These are phyloP conservation scores for Naegleria lovaniensis DNA, from an alignment of 208 protist genomes.

Conservation along the genomic window DNA sequence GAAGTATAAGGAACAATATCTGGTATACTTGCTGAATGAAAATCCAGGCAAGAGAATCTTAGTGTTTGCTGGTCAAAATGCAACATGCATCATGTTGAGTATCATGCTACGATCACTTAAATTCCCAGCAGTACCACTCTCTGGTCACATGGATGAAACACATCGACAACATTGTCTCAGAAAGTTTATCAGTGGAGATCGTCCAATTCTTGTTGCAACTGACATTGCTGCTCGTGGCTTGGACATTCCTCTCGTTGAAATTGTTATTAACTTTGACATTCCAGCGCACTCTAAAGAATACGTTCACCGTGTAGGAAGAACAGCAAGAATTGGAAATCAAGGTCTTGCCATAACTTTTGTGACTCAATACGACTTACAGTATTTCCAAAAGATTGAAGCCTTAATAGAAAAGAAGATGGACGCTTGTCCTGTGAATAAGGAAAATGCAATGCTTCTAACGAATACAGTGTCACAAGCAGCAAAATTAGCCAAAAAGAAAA, in stretches of 20 bases:
- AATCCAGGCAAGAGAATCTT: constrained; percentile 57
- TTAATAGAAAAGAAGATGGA: constrained; percentile 78
- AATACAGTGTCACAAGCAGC: not conserved
- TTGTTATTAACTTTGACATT: constrained; percentile 95
- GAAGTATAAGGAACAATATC: constrained; percentile 56
- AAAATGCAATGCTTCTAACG: not conserved
- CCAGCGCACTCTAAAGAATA: constrained; percentile 89
- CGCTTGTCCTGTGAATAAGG: not conserved
- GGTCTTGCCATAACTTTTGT: constrained; percentile 90
- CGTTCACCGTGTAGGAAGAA: constrained; percentile 93
- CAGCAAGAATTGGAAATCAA: constrained; percentile 81
- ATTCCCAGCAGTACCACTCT: constrained; percentile 61
- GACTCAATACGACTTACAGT: constrained; percentile 96
- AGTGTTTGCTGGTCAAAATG: constrained; percentile 59
- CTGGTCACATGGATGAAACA: constrained; percentile 57
- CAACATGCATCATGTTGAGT: constrained; percentile 42
- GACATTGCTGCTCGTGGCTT: constrained; percentile 88
- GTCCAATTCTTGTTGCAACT: constrained; percentile 67
- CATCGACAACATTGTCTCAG: constrained; percentile 43
- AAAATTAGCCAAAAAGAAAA: not conserved
- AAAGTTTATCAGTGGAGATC: constrained; percentile 52
- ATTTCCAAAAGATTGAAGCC: constrained; percentile 95
- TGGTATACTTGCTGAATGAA: constrained; percentile 49
- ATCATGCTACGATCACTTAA: constrained; percentile 58
- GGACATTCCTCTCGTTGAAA: constrained; percentile 89